Conservation (phyloP, 352 stramenopile species). For the Pythium sukuiense region DNA sequence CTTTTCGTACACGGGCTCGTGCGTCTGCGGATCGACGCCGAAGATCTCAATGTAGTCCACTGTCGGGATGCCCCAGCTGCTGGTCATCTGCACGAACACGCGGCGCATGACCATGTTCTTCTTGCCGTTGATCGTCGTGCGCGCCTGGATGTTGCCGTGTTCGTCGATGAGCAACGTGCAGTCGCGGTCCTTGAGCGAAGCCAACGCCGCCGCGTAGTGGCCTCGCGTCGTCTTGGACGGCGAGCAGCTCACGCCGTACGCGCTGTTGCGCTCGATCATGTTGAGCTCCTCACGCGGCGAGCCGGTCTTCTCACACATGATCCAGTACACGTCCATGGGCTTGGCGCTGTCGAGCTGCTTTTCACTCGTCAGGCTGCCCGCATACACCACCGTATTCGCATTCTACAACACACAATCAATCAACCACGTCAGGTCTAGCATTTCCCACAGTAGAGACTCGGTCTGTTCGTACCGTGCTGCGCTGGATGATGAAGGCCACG, state of each 20-base stretch:
- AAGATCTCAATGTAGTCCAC: conserved; percentile 87
- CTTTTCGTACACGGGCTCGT: conserved; percentile 77
- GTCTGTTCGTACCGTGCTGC: conserved; percentile 56
- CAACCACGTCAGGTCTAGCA: too few species aligned
- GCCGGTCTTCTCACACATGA: conserved; percentile 84
- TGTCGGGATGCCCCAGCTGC: conserved; percentile 74
- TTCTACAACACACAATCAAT: conserved; percentile 40
- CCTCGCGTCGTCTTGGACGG: conserved; percentile 30
- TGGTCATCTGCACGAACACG: conserved; percentile 85
- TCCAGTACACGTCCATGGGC: conserved; percentile 81
- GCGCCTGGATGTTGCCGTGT: conserved; percentile 55
- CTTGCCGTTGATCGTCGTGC: conserved; percentile 70
- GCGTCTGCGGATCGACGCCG: conserved; percentile 59
- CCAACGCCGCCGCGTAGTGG: conserved; percentile 49
- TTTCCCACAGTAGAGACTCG: too few species aligned
- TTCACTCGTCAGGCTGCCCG: conserved; percentile 37
- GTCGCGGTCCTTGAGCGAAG: conserved; percentile 74
- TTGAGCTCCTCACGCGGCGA: conserved; percentile 75
- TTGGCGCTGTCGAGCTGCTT: conserved; percentile 53
- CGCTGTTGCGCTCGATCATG: conserved; percentile 84
- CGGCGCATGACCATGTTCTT: conserved; percentile 64
- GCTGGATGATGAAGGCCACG: conserved; percentile 86
- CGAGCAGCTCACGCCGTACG: conserved; percentile 63
- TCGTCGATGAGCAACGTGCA: conserved; percentile 57
- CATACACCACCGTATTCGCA: conserved; percentile 86